These are phyloP conservation scores for Microbotryum violaceum DNA, from an alignment of 1,284 basidiomycete genomes.

Conservation along the genomic window DNA sequence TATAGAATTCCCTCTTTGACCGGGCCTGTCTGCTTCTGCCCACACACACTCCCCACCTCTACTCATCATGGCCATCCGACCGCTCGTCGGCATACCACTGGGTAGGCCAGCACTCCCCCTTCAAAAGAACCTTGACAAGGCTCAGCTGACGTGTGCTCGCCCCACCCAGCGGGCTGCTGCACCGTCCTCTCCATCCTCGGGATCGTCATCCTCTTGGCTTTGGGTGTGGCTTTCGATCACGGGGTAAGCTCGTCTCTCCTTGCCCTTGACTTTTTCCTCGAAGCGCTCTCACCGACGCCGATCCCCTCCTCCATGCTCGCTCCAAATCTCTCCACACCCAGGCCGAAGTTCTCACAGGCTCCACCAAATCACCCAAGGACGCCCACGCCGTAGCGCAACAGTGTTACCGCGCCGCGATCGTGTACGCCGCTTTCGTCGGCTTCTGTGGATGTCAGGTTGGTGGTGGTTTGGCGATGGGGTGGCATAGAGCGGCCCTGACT, in stretches of 20 bases:
- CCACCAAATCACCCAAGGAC: constrained; percentile 16
- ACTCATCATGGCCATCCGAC: constrained; percentile 33
- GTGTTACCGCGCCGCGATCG: constrained; percentile 20
- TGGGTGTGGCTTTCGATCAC: constrained; percentile 26
- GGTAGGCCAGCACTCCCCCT: constrained; percentile 35
- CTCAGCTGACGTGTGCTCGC: too few relatives aligned
- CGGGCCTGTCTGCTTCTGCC: too few relatives aligned
- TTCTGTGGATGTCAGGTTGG: constrained; percentile 27
- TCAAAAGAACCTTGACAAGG: too few relatives aligned
- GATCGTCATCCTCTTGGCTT: constrained; percentile 46
- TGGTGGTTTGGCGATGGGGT: not conserved
- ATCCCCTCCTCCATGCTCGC: not conserved
- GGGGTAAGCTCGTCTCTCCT: constrained; percentile 6
- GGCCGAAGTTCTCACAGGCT: constrained; percentile 24
- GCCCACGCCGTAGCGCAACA: constrained; percentile 18
- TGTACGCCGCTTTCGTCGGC: constrained; percentile 21
- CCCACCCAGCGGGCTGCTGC: constrained; percentile 47
- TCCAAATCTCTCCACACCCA: not conserved
- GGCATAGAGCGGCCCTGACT: too few relatives aligned
- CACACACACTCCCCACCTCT: not conserved
- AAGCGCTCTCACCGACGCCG: not conserved
- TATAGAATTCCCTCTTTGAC: too few relatives aligned
- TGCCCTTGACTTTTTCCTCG: not conserved
- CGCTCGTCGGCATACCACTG: constrained; percentile 43
- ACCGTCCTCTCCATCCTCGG: constrained; percentile 49